Percentiles rank a stretch among this genome's conserved stretches.
Conservation (phyloP, 768 basidiomycete genomes). For the Mycena amicta region DNA sequence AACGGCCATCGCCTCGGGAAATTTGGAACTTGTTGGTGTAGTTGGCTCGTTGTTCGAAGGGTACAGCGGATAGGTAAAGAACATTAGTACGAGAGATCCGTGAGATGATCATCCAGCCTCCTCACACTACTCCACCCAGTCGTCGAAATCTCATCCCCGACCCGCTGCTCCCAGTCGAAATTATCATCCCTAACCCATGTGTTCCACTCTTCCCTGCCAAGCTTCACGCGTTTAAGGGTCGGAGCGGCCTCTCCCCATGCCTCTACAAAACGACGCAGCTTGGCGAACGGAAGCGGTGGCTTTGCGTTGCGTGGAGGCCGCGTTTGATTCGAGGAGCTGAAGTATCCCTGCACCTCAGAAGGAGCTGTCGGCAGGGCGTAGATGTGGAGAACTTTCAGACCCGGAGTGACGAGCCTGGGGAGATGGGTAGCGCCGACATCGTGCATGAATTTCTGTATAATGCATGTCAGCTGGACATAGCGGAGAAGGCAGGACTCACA, state of each 20-base stretch:
- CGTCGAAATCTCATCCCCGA: neutral
- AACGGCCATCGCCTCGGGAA: too few relatives aligned
- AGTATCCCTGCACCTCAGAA: neutral
- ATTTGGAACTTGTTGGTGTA: too few relatives aligned
- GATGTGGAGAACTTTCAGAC: neutral
- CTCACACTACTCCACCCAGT: neutral
- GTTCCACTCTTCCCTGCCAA: neutral
- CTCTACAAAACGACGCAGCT: neutral
- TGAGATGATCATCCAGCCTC: neutral
- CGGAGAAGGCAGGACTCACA: neutral
- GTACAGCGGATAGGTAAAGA: too few relatives aligned
- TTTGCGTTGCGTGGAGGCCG: neutral
- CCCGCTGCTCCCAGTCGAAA: neutral
- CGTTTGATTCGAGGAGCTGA: neutral
- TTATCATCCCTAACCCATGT: neutral
- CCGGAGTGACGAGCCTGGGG: neutral
- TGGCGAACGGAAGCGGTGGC: neutral
- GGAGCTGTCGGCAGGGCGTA: neutral
- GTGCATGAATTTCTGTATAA: neutral
- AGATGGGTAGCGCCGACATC: neutral
- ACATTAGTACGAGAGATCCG: too few relatives aligned
- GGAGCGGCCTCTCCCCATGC: neutral
- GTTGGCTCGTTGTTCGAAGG: too few relatives aligned
- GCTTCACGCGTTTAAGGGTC: neutral
- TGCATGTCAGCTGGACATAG: neutral